A percentile compares a stretch with the other conserved stretches of the same genome.
phyloP scores from a whole-genome alignment of 2,329 filamentous ascomycete species.

The Monilinia fructicola region DNA sequence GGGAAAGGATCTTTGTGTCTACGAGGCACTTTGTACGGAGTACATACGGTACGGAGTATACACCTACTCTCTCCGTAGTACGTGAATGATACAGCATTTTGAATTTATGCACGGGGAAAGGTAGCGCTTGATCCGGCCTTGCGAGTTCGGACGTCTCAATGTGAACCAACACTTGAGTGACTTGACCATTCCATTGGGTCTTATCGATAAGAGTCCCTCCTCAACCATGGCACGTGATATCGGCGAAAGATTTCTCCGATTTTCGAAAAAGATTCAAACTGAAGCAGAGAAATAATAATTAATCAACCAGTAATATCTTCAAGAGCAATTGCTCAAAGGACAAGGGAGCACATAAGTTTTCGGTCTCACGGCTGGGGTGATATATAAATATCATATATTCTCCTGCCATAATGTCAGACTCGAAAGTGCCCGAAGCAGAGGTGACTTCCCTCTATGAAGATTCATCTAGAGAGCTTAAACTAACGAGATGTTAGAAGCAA shows the following conservation, averaged over 20 bases:
- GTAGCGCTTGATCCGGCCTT: slow-evolving; percentile 5
- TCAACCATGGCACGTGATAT: background rate
- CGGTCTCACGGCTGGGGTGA: background rate
- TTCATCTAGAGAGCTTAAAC: slow-evolving; percentile 12
- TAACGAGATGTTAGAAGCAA: slow-evolving; percentile 32
- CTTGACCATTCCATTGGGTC: background rate
- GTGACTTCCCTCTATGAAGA: slow-evolving; percentile 18
- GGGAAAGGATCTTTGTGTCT: background rate
- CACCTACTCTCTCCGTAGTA: too few relatives aligned
- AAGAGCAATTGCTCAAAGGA: slow-evolving; percentile 13
- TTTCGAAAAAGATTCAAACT: slow-evolving; percentile 15
- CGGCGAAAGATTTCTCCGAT: slow-evolving; percentile 21
- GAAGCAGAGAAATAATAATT: slow-evolving; percentile 9
- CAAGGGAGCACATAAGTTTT: background rate
- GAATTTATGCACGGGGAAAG: background rate
- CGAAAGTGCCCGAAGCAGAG: slow-evolving; percentile 29
- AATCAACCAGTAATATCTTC: background rate
- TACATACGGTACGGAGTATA: background rate
- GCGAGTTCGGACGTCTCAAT: slow-evolving; percentile 2
- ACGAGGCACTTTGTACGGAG: too few relatives aligned
- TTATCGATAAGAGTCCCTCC: slow-evolving; percentile 17
- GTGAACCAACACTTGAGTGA: too few relatives aligned
- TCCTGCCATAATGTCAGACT: slow-evolving; percentile 16
- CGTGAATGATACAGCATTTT: background rate
- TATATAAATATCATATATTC: too few relatives aligned